Percentiles rank a stretch among this genome's conserved stretches.
phyloP scores from a whole-genome alignment of 176 grass and related monocot genomes.

The Paspalum notatum region DNA sequence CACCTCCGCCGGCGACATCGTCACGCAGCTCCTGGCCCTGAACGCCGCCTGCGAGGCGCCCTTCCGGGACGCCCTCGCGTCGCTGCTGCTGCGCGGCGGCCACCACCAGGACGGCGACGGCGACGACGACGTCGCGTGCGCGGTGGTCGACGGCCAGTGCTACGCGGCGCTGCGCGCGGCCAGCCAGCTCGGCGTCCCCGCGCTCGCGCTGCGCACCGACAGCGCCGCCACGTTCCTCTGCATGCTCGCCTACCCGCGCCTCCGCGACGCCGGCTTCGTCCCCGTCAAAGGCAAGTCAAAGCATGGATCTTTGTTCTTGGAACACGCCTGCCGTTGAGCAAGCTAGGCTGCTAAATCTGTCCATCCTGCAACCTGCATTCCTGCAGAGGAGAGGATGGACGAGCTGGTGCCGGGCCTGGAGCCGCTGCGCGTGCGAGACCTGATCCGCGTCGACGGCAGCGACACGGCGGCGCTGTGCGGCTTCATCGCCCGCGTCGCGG shows the following conservation, averaged over 20 bases:
- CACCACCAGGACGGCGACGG: not conserved
- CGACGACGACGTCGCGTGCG: not conserved
- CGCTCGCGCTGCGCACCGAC: not conserved
- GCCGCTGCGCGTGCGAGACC: conserved; percentile 24
- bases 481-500: not conserved
- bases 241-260: conserved; percentile 8
- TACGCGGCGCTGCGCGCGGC: not conserved
- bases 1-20: not conserved
- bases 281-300: conserved; percentile 7
- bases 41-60: conserved; percentile 25
- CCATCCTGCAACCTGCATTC: too few relatives aligned
- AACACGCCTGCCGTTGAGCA: not conserved
- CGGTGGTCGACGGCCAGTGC: conserved; percentile 22
- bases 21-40: not conserved
- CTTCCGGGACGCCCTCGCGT: not conserved
- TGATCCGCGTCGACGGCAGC: conserved; percentile 19
- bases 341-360: too few relatives aligned
- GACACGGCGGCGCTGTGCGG: not conserved
- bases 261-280: not conserved
- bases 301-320: not conserved
- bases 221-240: not conserved
- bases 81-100: not conserved
- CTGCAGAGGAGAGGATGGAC: not conserved
- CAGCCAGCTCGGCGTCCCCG: not conserved
- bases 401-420: not conserved